Percentiles rank a stretch among this genome's conserved stretches.
Evolutionary conservation across 345 rosid species (phyloP).

Genomic region (Euclidium syriacum): DNA sequence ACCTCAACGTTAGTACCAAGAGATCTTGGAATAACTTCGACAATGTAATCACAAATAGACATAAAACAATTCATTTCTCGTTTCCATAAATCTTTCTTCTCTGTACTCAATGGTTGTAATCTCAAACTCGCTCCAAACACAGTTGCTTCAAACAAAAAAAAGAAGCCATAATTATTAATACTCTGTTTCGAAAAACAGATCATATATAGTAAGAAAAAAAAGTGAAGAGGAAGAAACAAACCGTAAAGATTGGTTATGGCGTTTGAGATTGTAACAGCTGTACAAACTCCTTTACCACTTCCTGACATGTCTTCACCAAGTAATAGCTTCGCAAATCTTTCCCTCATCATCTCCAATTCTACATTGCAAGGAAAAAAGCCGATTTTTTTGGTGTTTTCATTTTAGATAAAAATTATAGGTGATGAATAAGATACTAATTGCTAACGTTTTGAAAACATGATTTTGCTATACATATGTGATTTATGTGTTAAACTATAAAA

Average conservation of each 20-base stretch:
- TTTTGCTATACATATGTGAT: too few species aligned
- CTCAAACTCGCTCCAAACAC: conserved; percentile 81
- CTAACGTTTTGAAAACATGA: too few species aligned
- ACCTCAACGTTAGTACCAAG: conserved; percentile 72
- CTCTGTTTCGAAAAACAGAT: conserved; percentile 16
- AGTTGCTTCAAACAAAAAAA: conserved; percentile 52
- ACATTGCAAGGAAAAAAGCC: not conserved
- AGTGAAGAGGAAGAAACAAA: conserved; percentile 28
- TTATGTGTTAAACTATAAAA: too few species aligned
- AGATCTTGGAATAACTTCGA: conserved; percentile 57
- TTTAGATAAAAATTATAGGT: too few species aligned
- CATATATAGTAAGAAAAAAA: not conserved
- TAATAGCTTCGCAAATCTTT: conserved; percentile 75
- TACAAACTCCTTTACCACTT: conserved; percentile 82
- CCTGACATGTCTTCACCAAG: conserved; percentile 97
- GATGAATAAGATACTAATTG: too few species aligned
- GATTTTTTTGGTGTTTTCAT: not conserved
- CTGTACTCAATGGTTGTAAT: conserved; percentile 75
- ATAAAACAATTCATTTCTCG: conserved; percentile 90
- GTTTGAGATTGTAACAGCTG: conserved; percentile 86
- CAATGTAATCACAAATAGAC: conserved; percentile 76
- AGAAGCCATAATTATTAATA: not conserved
- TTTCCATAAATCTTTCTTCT: conserved; percentile 81
- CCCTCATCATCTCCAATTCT: conserved; percentile 81
- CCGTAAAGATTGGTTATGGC: conserved; percentile 88